Percentiles rank a stretch among this genome's conserved stretches.
phyloP scores from a whole-genome alignment of 768 basidiomycete genomes.

The Brasilioporus rufonigricans region DNA sequence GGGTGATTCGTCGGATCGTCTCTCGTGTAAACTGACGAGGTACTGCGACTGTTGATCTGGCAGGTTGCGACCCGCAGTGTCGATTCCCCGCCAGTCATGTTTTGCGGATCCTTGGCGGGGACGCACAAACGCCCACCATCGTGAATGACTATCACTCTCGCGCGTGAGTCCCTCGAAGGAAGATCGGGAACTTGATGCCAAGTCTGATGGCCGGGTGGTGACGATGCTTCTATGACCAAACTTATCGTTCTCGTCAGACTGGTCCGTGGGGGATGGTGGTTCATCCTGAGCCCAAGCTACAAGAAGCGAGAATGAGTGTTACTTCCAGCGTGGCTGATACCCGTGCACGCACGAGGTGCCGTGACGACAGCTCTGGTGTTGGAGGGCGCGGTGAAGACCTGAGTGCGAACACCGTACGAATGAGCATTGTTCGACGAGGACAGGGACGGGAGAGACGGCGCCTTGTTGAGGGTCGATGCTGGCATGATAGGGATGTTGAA shows the following conservation, averaged over 20 bases:
- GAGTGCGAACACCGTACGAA: constrained; percentile 29
- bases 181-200: constrained; percentile 49
- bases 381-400: constrained; percentile 32
- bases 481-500: constrained; percentile 12
- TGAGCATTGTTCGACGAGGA: constrained; percentile 28
- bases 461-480: constrained; percentile 13
- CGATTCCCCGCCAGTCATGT: constrained; percentile 4
- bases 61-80: neutral
- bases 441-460: constrained; percentile 23
- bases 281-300: constrained; percentile 85
- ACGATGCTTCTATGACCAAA: constrained; percentile 31
- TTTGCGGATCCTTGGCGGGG: constrained; percentile 40
- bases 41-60: constrained; percentile 19
- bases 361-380: constrained; percentile 59
- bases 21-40: constrained; percentile 9
- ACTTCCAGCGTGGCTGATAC: neutral
- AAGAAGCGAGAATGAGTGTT: constrained; percentile 4
- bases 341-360: constrained; percentile 56
- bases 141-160: constrained; percentile 39
- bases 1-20: constrained; percentile 22
- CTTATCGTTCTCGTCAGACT: constrained; percentile 36
- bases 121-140: constrained; percentile 76
- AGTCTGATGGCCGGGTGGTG: constrained; percentile 49
- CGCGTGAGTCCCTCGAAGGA: constrained; percentile 33
- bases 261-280: constrained; percentile 66